Evolutionary conservation across 257 asterid genomes (phyloP).

Genomic region (Plectranthus barbatus): DNA sequence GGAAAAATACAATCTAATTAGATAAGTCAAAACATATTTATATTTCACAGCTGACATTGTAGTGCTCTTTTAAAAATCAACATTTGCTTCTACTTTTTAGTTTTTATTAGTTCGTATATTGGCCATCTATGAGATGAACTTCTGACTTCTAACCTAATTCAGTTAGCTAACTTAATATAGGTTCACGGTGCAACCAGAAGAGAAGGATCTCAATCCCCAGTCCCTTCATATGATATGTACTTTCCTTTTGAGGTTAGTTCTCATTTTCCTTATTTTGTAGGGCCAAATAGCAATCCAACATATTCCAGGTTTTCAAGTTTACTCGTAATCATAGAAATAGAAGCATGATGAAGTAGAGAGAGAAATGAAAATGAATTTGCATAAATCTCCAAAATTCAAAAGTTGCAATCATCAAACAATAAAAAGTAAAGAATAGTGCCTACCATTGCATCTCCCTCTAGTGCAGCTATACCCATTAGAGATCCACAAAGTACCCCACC

Average conservation of each 20-base stretch:
- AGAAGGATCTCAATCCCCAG: neutral
- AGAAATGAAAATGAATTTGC: neutral
- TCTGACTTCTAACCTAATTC: neutral
- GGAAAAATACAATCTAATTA: constrained; percentile 15
- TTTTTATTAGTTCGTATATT: neutral
- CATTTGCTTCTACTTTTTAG: neutral
- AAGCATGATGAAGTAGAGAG: neutral
- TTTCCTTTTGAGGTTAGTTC: neutral
- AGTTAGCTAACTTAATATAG: neutral
- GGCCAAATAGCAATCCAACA: neutral
- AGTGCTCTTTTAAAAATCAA: neutral
- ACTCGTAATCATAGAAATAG: neutral
- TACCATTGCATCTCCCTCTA: constrained; percentile 93
- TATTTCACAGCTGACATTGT: neutral
- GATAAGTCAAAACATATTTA: constrained; percentile 1
- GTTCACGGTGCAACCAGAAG: neutral
- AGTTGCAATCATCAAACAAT: constrained; percentile 10
- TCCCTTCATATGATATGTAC: neutral
- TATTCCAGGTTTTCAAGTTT: neutral
- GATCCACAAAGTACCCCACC: constrained; percentile 91
- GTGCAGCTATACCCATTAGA: constrained; percentile 73
- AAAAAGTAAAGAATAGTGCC: constrained; percentile 16
- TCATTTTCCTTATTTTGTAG: neutral
- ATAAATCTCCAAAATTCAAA: neutral
- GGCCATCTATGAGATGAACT: neutral